phyloP scores from a whole-genome alignment of 2,329 filamentous ascomycete species.

The Trichoderma oligosporum region DNA sequence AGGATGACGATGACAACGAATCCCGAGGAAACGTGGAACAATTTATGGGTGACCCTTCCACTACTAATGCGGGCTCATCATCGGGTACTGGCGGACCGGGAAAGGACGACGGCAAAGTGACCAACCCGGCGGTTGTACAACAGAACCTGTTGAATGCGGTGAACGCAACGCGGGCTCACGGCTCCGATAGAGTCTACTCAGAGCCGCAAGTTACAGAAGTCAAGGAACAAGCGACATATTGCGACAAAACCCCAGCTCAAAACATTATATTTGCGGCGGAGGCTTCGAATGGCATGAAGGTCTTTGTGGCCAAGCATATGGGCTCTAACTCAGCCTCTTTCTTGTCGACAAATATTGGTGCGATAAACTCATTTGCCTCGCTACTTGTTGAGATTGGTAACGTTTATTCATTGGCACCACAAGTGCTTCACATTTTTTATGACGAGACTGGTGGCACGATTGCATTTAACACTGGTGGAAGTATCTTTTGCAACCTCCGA shows the following conservation, averaged over 20 bases:
- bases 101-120: slow-evolving; percentile 51
- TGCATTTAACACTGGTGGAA: slow-evolving; percentile 84
- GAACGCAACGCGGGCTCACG: slow-evolving; percentile 71
- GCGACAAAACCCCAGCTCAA: slow-evolving; percentile 70
- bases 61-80: slow-evolving; percentile 1
- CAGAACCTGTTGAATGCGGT: slow-evolving; percentile 75
- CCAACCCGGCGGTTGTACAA: slow-evolving; percentile 58
- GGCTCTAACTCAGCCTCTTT: slow-evolving; percentile 49
- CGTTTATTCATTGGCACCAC: slow-evolving; percentile 67
- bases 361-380: slow-evolving; percentile 65
- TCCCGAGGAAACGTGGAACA: slow-evolving; percentile 42
- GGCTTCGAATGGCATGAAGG: slow-evolving; percentile 66
- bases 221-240: slow-evolving; percentile 81
- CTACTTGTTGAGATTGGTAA: slow-evolving; percentile 66
- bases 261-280: slow-evolving; percentile 70
- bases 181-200: slow-evolving; percentile 68
- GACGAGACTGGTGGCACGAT: slow-evolving; percentile 77
- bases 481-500: slow-evolving; percentile 88
- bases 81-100: slow-evolving; percentile 22
- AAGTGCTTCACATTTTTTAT: slow-evolving; percentile 80
- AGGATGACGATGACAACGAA: slow-evolving; percentile 36
- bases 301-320: slow-evolving; percentile 63
- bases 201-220: slow-evolving; percentile 68
- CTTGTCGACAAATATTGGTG: slow-evolving; percentile 54
- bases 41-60: slow-evolving; percentile 37